Evolutionary conservation across 129 eudicot species (phyloP), one percentile per base, ranked within the genome.

Genomic region (Tagetes erecta): DNA sequence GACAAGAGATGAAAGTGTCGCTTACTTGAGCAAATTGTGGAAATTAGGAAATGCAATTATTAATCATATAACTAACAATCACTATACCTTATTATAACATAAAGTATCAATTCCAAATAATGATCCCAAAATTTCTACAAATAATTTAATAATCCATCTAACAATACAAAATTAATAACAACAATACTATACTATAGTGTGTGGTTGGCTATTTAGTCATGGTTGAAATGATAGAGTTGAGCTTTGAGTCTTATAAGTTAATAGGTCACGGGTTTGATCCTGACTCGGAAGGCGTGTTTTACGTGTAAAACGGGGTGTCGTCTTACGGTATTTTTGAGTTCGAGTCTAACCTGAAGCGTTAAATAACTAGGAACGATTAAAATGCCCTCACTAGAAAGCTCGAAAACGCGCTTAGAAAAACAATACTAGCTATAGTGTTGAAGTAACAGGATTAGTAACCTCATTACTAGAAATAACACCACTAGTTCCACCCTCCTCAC

Each of bases 361-460:
- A 20, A 20, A 20, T 20, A 20, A 20, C 27, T 20, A 20, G 27
- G 27, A 20, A 20, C 27, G 27, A 20, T 20, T 20, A 20, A 20
- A 20, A 20, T 20, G 27, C 27, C 27, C 27, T 20, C 27, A 20
- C 27, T 20, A 20, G 27, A 20, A 20, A 20, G 27, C 27, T 20
- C 0, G 27, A 20, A 20, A 20, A 20, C 27, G 27, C 27, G 27
- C 27, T 20, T 20, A 20, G 27, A 10, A 60, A 13, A 31, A 31
- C 2, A 31, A 57, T 66, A 52, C 14, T 64, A 34, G 70, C 85
- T 86, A 81, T 72, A 75, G 70, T 78, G 83, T 74, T 60, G 88
- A 79, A 45, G 87, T 72, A 62, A 89, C 71, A 71, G 82, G 55
- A 70, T 60, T 71, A 65, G 66, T 73, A 71, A 77, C 34, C 73